Evolutionary conservation across 2,329 filamentous ascomycete genomes (phyloP).

Genomic region (Parastagonospora avenae): DNA sequence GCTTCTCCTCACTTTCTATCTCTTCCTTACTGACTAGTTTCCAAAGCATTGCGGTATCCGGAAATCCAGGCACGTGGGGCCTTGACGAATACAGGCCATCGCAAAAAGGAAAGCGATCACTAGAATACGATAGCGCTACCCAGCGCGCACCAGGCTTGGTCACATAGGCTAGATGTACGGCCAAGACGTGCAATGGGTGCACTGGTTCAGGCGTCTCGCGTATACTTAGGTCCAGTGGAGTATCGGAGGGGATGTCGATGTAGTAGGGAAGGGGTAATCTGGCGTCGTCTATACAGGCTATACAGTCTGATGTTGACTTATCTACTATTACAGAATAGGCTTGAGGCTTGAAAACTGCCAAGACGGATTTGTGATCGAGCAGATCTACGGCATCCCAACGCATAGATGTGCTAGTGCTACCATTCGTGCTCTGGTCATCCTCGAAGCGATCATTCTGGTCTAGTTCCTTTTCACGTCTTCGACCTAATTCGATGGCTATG

Average conservation of each 20-base stretch:
- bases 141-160: conserved; percentile 45
- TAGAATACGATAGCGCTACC: conserved; percentile 48
- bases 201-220: conserved; percentile 21
- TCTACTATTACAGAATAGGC: conserved; percentile 44
- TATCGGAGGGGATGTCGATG: conserved; percentile 14
- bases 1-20: conserved; percentile 31
- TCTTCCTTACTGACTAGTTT: conserved; percentile 40
- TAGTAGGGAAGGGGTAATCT: conserved; percentile 38
- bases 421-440: neutral
- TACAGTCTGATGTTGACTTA: conserved; percentile 47
- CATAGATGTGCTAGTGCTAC: conserved; percentile 19
- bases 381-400: conserved; percentile 43
- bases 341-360: conserved; percentile 23
- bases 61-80: conserved; percentile 38
- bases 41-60: conserved; percentile 47
- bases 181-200: conserved; percentile 47
- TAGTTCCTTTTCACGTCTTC: conserved; percentile 34
- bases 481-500: conserved; percentile 41
- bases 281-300: conserved; percentile 44
- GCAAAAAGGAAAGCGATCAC: conserved; percentile 48
- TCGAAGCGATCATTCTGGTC: conserved; percentile 8
- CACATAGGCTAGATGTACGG: conserved; percentile 47
- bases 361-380: conserved; percentile 40
- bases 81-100: conserved; percentile 1
- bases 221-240: conserved; percentile 1